Evolutionary conservation across 352 stramenopile genomes (phyloP), one percentile per base, ranked within the genome.

Genomic region (Pythium sp.): DNA sequence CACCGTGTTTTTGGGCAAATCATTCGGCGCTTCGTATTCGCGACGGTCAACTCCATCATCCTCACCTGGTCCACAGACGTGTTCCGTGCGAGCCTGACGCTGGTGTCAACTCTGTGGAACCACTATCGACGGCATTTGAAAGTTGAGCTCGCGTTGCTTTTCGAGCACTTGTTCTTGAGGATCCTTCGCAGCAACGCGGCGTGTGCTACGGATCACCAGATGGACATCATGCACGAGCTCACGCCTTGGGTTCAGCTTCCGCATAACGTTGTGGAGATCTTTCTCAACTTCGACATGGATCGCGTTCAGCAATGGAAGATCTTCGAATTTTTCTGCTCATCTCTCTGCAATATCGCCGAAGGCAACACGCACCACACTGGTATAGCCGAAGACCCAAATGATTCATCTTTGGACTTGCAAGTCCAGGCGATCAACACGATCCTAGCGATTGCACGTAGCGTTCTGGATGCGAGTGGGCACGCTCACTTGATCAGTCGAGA

Each of bases 281-380:
- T 96, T 56, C 68, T 93, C 24, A 96, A 96, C 62, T 96, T 94
- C 53, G 88, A 96, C 72, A 76, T 96, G 75, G 87, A 96, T 63
- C 74, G 86, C 24, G 81, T 94, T 15, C 88, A 96, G 58, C 85
- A 95, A 62, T 96, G 88, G 88, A 96, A 94, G 58, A 94, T 94
- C 34, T 94, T 94, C 56, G 88, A 96, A 68, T 88, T 93, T 38
- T 80, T 94, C 38, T 94, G 82, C 58, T 86, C 78, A 0, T 81
- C 82, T 0, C 60, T 96, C 30, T 93, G 88, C 36, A 88, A 75
- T 14, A 92, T 94, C 38, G 82, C 85, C 14, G 88, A 96, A 70
- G 81, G 84, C 5, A 75, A 65, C 12, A 72, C 57, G 2, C 59
- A 62, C 20, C 75, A 73, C 30, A 57, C 68, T 12, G 38, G 64